These are phyloP conservation scores for Allomyces arbusculus DNA, from an alignment of 192 early-diverging fungal species.

Conservation along the genomic window DNA sequence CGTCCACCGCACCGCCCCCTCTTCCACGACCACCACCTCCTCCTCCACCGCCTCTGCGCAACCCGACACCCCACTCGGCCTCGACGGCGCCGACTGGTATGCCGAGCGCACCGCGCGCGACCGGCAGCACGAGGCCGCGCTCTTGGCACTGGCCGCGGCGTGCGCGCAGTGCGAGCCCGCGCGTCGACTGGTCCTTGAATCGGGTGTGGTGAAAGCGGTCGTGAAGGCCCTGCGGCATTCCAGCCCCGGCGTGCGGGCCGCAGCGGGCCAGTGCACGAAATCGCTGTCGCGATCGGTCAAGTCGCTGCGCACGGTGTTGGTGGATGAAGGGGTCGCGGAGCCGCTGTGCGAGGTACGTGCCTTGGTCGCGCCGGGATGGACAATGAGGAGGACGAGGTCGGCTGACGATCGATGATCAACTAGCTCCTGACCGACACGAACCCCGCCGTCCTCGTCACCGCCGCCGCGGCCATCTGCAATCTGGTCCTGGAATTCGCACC, in stretches of 20 bases:
- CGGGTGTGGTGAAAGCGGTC: constrained; percentile 51
- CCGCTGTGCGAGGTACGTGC: constrained; percentile 39
- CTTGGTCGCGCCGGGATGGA: neutral
- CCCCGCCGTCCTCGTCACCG: constrained; percentile 36
- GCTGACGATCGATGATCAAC: neutral
- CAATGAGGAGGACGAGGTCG: neutral
- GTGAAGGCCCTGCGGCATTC: constrained; percentile 39
- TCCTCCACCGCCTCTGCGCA: neutral
- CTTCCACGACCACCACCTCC: neutral
- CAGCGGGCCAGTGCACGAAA: constrained; percentile 59
- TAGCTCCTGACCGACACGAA: constrained; percentile 39
- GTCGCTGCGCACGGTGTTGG: constrained; percentile 49
- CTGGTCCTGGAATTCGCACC: constrained; percentile 68
- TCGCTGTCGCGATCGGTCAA: constrained; percentile 56
- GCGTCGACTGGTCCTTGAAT: constrained; percentile 33
- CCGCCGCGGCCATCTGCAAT: constrained; percentile 64
- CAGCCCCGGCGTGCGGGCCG: constrained; percentile 32
- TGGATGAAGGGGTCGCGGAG: constrained; percentile 49
- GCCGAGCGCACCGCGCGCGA: neutral
- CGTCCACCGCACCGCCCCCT: neutral
- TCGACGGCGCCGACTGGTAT: neutral
- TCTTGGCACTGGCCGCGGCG: neutral
- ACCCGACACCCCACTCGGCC: neutral
- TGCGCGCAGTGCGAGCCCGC: neutral
- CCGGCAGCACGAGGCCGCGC: neutral